A percentile compares a stretch with the other conserved stretches of the same genome.
These are phyloP conservation scores for Emergomyces pasteurianus DNA, from an alignment of 2,329 filamentous ascomycete genomes.

Conservation along the genomic window DNA sequence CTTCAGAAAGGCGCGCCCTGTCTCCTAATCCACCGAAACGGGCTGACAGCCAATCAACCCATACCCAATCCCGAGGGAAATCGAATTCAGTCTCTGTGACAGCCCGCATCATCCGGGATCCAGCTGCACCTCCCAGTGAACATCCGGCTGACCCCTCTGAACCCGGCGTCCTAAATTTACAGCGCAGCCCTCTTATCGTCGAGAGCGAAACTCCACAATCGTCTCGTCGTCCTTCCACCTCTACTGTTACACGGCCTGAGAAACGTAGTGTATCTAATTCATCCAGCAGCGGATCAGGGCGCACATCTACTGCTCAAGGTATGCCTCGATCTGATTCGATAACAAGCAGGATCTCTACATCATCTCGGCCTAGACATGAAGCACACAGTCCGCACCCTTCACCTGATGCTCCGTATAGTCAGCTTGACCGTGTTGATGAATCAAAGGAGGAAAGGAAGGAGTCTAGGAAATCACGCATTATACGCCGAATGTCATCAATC, in stretches of 20 bases:
- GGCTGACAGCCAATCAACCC: constrained; percentile 18
- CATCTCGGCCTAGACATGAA: constrained; percentile 28
- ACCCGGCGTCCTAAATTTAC: constrained; percentile 30
- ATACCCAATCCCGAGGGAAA: constrained; percentile 16
- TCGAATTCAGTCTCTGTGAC: constrained; percentile 75
- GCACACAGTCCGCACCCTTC: constrained; percentile 19
- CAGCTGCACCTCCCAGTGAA: constrained; percentile 31
- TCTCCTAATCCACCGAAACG: constrained; percentile 20
- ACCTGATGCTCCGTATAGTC: constrained; percentile 22
- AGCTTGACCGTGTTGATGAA: constrained; percentile 23
- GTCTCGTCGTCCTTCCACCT: constrained; percentile 11
- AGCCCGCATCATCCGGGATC: constrained; percentile 64
- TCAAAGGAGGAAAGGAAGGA: constrained; percentile 41
- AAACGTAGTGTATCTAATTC: constrained; percentile 29
- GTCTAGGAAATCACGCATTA: constrained; percentile 48
- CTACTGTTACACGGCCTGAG: constrained; percentile 17
- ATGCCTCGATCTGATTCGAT: constrained; percentile 27
- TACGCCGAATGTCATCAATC: constrained; percentile 55
- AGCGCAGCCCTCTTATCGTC: constrained; percentile 50
- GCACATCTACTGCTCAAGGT: constrained; percentile 26
- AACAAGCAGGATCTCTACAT: constrained; percentile 27
- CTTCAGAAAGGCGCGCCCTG: constrained; percentile 14
- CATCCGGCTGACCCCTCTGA: constrained; percentile 18
- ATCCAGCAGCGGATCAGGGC: constrained; percentile 26
- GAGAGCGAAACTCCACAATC: constrained; percentile 46